Base-by-base conservation (phyloP, 2,329 filamentous ascomycete species). In the Monilinia fructigena region DNA sequence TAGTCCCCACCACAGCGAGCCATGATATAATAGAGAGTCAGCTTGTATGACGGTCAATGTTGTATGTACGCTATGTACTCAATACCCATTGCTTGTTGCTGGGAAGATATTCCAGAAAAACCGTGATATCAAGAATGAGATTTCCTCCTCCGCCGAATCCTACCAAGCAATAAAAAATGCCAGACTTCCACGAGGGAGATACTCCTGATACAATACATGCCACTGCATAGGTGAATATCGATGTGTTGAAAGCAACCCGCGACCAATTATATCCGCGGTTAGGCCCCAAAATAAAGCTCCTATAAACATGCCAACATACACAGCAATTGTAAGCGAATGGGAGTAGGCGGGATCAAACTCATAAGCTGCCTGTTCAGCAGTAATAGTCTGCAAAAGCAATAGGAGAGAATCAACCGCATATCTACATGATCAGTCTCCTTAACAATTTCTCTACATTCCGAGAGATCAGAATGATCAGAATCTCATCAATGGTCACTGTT, bases 251-350 rank as follows among this genome's bases (percentile, higher is more conserved):
- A 6, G 89, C 88, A 70, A 85, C 85, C 69, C 85, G 84, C 89
- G 82, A 7, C 88, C 89, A 68, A 91, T 86, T 45, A 91, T 82
- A 72, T 91, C 89, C 28, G 87, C 87, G 3, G 81, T 82, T 40
- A 89, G 76, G 2, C 88, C 88, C 88, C 88, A 91, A 77, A 90
- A 90, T 28, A 90, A 74, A 20, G 86, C 86, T 1, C 87, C 84
- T 0, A 79, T 69, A 62, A 82, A 79, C 79, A 82, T 82, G 20
- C 83, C 83, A 11, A 82, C 80, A 72, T 88, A 90, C 1, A 82
- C 82, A 6, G 88, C 83, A 60, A 90, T 83, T 2, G 84, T 89
- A 55, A 89, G 79, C 11, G 82, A 87, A 69, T 82, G 82, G 2
- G 73, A 72, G 70, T 85, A 89, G 31, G 82, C 81, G 1, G 80